These are phyloP conservation scores for Diaporthe eres DNA, from an alignment of 2,329 filamentous ascomycete species.

Conservation along the genomic window DNA sequence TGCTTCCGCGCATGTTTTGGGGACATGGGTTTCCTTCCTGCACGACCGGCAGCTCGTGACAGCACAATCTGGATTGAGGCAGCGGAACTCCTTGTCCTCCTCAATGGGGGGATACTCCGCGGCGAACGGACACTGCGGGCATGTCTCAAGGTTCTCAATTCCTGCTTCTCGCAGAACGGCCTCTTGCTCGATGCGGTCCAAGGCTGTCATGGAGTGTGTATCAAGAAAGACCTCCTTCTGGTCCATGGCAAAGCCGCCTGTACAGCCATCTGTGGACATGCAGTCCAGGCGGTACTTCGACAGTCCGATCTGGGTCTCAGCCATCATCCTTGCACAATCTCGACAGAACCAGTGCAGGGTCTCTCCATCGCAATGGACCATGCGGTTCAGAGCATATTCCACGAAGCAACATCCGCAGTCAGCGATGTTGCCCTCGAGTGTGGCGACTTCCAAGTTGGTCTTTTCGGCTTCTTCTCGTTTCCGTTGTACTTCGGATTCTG, in stretches of 20 bases:
- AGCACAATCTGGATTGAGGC: constrained; percentile 75
- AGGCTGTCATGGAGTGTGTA: constrained; percentile 68
- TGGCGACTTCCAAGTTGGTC: constrained; percentile 58
- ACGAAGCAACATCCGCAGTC: constrained; percentile 84
- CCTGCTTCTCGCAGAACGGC: constrained; percentile 77
- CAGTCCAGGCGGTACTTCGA: constrained; percentile 79
- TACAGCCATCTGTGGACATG: constrained; percentile 78
- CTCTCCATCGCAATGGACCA: constrained; percentile 76
- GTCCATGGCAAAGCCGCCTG: constrained; percentile 68
- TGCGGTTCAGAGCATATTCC: constrained; percentile 75
- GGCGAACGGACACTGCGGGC: constrained; percentile 87
- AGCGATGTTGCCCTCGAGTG: constrained; percentile 64
- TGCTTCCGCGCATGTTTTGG: constrained; percentile 78
- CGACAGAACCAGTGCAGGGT: constrained; percentile 78
- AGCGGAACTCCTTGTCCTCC: constrained; percentile 80
- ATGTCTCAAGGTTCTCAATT: constrained; percentile 80
- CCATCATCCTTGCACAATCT: constrained; percentile 74
- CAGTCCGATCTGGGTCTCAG: constrained; percentile 77
- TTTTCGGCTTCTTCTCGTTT: constrained; percentile 54
- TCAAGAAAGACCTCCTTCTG: constrained; percentile 72
- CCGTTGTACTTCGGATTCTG: constrained; percentile 44
- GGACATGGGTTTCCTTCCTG: constrained; percentile 77
- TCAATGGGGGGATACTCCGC: constrained; percentile 79
- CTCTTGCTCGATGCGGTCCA: constrained; percentile 81
- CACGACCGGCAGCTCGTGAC: constrained; percentile 78